Evolutionary conservation across 108 stramenopile genomes (phyloP), one percentile per base, ranked within the genome.

Genomic region (Cylindrotheca fusiformis): DNA sequence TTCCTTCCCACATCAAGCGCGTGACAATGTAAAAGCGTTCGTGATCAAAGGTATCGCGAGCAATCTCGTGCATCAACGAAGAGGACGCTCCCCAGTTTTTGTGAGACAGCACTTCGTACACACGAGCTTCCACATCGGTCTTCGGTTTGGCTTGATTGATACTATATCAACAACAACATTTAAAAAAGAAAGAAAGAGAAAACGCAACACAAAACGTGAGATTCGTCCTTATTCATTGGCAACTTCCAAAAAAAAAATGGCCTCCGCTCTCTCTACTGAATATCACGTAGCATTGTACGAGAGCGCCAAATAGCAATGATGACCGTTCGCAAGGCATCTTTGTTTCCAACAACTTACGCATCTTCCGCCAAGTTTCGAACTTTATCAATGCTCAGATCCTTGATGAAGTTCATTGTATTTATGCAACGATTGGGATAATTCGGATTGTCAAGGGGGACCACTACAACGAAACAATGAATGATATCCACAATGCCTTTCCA

Each of bases 1-100:
- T 75, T 47, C 81, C 76, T 60, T 93, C 91, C 94, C 91, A 93
- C 80, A 93, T 85, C 45, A 93, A 66, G 52, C 77, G 74, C 56
- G 86, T 74, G 47, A 79, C 74, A 18, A 81, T 71, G 62, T 82
- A 77, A 78, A 82, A 93, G 45, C 81, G 75, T 36, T 97, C 93
- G 41, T 87, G 87, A 65, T 96, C 95, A 60, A 81, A 96, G 5
- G 95, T 92, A 67, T 99, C 98, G 31, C 80, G 76, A 6, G 97
- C 92, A 70, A 99, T 91, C 52, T 97, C 89, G 72, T 96, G 95
- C 81, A 99, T 86, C 25, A 96, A 50, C n/a, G 95, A 95, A 58
- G 86, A 85, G 19, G 96, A 96, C 14, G 97, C 83, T 2, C 98
- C 98, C 96, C 96, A 99, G 71, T 99, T 99, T 74, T 99, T 97